Base-by-base conservation (phyloP, 169 alveolate genomes). In the Babesia sp. region DNA sequence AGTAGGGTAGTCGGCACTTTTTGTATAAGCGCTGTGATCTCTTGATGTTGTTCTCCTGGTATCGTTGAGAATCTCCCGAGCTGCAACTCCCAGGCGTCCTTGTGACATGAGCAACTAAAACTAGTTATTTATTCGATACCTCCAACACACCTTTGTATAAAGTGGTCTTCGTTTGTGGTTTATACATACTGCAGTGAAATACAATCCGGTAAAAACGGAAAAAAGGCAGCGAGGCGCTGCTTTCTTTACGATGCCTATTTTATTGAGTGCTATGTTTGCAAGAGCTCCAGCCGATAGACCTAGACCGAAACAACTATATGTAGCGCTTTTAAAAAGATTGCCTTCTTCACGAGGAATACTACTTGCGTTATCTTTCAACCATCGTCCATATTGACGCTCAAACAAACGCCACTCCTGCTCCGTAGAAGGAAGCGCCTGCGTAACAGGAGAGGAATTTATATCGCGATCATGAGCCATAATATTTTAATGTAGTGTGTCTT, bases 381-480 rank as follows among this genome's bases (percentile, higher is more conserved):
- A 74, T 11, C 61, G 46, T 0, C 76, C 70, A 20, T 41, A 74
- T 12, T 74, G 84, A 3, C 77, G 53, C 50, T 74, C 84, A 39
- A 74, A 74, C 3, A 63, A 31, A 5, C 71, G 69, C 84, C 84
- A 74, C n/a, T 74, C 84, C 45, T 28, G 63, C 36, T 60, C 71
- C 6, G 34, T 63, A 1, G 79, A 55, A 1, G 79, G 79, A 12
- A 22, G 3, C 22, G 54, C 28, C 28, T 44, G 50, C 1, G 31
- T 20, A 22, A 14, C 42, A 42, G 67, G 24, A 7, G 67, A 1
- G 33, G 1, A n/a, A 14, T 22, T 2, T 0, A 7, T n/a, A 31
- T 57, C 50, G n/a, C 14, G 4, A 16, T 57, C 36, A 4, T 57
- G 29, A 20, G 36, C 67, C 67, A 34, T 34, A 11, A 7, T 57